phyloP scores from a whole-genome alignment of 208 protist genomes.

The Leishmania turanica region DNA sequence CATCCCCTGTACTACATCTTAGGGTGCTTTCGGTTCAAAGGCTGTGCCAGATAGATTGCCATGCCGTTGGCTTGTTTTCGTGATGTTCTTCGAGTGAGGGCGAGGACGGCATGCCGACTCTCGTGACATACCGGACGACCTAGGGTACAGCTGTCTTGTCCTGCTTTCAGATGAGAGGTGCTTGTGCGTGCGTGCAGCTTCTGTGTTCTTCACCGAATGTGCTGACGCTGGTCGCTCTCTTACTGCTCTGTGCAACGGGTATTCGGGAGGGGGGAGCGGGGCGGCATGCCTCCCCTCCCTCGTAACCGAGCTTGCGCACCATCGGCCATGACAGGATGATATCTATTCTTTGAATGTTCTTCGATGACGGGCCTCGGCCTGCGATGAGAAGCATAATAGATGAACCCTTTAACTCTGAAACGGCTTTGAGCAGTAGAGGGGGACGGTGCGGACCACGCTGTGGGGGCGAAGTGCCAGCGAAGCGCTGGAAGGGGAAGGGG shows the following conservation, averaged over 20 bases:
- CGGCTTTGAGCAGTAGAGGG: neutral
- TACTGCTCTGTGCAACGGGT: neutral
- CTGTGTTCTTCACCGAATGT: neutral
- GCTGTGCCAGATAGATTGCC: slow-evolving; percentile 22
- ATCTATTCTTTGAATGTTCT: slow-evolving; percentile 32
- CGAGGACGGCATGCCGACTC: neutral
- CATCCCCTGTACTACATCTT: slow-evolving; percentile 8
- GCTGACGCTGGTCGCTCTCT: neutral
- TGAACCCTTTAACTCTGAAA: slow-evolving; percentile 41
- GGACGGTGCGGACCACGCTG: neutral
- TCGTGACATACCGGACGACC: neutral
- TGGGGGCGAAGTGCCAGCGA: too few species aligned
- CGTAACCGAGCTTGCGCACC: neutral
- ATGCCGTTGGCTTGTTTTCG: neutral
- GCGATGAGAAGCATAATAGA: slow-evolving; percentile 23
- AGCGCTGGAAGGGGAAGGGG: too few species aligned
- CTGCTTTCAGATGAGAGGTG: neutral
- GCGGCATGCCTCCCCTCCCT: neutral
- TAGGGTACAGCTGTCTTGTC: neutral
- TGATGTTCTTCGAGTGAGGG: neutral
- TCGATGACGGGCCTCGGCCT: slow-evolving; percentile 4
- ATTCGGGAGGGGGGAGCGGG: neutral
- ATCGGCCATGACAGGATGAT: slow-evolving; percentile 1
- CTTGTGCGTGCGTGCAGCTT: neutral
- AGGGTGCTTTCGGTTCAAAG: slow-evolving; percentile 33